Conservation (phyloP, 2,329 filamentous ascomycete species). For the Mycosphaerella arachidis region DNA sequence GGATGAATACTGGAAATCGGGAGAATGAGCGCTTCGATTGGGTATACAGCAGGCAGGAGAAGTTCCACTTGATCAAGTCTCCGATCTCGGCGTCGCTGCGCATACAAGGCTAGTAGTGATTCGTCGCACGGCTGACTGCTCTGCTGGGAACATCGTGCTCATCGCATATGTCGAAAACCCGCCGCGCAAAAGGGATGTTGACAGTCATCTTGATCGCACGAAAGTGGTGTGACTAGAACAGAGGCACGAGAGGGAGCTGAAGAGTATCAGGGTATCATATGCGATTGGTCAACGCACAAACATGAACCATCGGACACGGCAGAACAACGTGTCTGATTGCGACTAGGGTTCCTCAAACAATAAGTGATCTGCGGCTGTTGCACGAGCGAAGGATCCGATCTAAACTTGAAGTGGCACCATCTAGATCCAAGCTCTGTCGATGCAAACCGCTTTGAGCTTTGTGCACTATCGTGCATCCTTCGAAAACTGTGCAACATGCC, state of each 20-base stretch:
- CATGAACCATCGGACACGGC: neutral
- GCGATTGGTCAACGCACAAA: neutral
- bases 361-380: neutral
- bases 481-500: neutral
- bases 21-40: conserved; percentile 16
- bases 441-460: neutral
- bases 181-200: too few species aligned
- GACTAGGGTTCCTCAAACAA: neutral
- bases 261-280: neutral
- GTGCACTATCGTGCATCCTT: neutral
- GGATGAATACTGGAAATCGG: conserved; percentile 20
- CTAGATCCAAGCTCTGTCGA: neutral
- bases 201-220: too few species aligned
- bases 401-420: neutral
- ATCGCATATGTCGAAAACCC: neutral
- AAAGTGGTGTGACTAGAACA: neutral
- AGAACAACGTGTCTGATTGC: neutral
- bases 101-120: neutral
- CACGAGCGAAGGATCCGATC: neutral
- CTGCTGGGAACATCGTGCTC: neutral
- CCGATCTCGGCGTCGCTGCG: neutral
- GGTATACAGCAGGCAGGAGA: conserved; percentile 21
- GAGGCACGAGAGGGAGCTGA: neutral
- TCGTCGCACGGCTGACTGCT: neutral
- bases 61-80: conserved; percentile 17